These are phyloP conservation scores for Tulasnella sp. DNA, from an alignment of 768 basidiomycete genomes.

Conservation along the genomic window DNA sequence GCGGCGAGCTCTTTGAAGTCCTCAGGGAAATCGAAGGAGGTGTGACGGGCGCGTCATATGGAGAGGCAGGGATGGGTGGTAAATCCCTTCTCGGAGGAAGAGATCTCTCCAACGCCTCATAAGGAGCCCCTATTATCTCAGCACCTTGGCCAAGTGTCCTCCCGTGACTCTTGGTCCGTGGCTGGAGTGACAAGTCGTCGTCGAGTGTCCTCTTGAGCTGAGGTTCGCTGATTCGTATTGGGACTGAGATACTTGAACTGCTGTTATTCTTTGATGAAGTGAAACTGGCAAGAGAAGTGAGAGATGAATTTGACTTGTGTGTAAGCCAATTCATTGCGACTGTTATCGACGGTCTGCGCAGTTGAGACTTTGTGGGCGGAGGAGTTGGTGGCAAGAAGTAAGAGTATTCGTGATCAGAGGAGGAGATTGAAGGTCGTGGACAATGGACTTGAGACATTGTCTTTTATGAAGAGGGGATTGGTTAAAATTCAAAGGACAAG, in stretches of 20 bases:
- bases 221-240: conserved; percentile 11
- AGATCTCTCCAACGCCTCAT: conserved; percentile 45
- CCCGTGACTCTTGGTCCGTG: not conserved
- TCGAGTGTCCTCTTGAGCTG: not conserved
- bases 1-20: conserved; percentile 22
- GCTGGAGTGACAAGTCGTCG: not conserved
- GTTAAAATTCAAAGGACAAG: no score
- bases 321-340: conserved; percentile 13
- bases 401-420: not conserved
- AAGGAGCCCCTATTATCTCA: conserved; percentile 62
- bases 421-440: no score
- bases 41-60: conserved; percentile 23
- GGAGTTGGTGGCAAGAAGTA: conserved; percentile 12
- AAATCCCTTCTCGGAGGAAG: conserved; percentile 24
- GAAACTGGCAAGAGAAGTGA: not conserved
- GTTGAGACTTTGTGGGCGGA: conserved; percentile 1
- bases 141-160: conserved; percentile 52
- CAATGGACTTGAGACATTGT: no score
- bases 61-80: conserved; percentile 46
- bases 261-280: not conserved
- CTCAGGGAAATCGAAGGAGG: not conserved
- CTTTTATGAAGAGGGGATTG: no score
- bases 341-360: not conserved
- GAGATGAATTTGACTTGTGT: conserved; percentile 7
- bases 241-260: not conserved